These are phyloP conservation scores for Alternaria sp. DNA, from an alignment of 2,329 filamentous ascomycete species.

Conservation along the genomic window DNA sequence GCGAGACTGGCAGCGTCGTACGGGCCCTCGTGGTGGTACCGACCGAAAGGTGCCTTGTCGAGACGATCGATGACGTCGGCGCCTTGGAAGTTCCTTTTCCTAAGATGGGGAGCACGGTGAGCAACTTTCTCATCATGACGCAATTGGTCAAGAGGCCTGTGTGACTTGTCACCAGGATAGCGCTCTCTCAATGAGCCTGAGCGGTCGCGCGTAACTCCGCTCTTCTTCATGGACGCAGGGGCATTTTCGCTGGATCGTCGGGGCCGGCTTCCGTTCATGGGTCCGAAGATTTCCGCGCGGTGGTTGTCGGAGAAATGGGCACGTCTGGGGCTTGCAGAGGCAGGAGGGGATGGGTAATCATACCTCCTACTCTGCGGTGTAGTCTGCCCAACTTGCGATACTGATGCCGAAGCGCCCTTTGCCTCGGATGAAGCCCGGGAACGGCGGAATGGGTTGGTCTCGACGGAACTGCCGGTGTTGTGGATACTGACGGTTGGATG, in stretches of 20 bases:
- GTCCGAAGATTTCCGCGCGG: conserved; percentile 41
- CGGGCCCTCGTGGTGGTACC: conserved; percentile 89
- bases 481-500: conserved; percentile 36
- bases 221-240: conserved; percentile 28
- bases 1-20: conserved; percentile 82
- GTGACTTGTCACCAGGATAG: conserved; percentile 69
- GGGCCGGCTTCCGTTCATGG: conserved; percentile 37
- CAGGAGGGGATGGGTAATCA: conserved; percentile 59
- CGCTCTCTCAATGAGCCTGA: conserved; percentile 64
- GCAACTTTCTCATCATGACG: conserved; percentile 68
- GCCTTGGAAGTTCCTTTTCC: conserved; percentile 68
- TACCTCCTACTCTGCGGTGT: conserved; percentile 35
- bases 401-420: conserved; percentile 29
- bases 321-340: conserved; percentile 61
- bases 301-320: conserved; percentile 42
- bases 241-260: conserved; percentile 44
- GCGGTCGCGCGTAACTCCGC: conserved; percentile 37
- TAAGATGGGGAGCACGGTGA: conserved; percentile 70
- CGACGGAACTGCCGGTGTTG: conserved; percentile 47
- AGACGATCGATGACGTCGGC: conserved; percentile 83
- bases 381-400: conserved; percentile 22
- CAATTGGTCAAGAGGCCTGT: conserved; percentile 71
- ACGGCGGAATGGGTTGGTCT: conserved; percentile 54
- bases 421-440: conserved; percentile 39
- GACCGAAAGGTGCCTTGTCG: conserved; percentile 67